A percentile compares a stretch with the other conserved stretches of the same genome.
phyloP scores from a whole-genome alignment of 768 basidiomycete genomes.

The Fomitopsis pulvina region DNA sequence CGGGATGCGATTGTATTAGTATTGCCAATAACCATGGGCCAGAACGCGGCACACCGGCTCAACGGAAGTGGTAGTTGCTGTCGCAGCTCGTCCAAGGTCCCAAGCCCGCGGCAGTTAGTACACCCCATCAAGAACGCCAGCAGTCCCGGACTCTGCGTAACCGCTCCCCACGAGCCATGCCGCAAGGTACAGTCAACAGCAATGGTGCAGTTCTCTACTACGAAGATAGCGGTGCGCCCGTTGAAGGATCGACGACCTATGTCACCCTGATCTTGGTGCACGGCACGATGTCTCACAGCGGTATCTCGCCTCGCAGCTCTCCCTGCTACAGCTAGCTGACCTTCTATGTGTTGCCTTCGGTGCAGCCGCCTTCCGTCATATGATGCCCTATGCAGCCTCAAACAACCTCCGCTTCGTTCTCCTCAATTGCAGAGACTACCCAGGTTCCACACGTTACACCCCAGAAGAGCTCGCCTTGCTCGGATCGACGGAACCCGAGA shows the following conservation, averaged over 20 bases:
- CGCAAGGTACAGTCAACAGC: not conserved
- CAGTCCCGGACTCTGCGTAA: too few relatives aligned
- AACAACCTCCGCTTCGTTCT: slow-evolving; percentile 18
- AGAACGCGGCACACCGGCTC: too few relatives aligned
- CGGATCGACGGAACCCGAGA: slow-evolving; percentile 6
- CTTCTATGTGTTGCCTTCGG: too few relatives aligned
- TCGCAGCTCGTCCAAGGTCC: too few relatives aligned
- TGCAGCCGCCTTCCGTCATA: slow-evolving; percentile 7
- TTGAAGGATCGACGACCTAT: not conserved
- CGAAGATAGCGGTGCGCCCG: not conserved
- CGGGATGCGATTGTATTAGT: too few relatives aligned
- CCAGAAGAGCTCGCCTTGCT: slow-evolving; percentile 7
- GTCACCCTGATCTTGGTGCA: not conserved
- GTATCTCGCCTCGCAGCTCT: not conserved
- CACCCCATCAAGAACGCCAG: too few relatives aligned
- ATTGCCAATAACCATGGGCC: too few relatives aligned
- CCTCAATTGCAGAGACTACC: slow-evolving; percentile 23
- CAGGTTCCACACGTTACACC: slow-evolving; percentile 17
- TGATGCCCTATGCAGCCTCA: slow-evolving; percentile 13
- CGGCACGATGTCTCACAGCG: not conserved
- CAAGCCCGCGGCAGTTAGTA: too few relatives aligned
- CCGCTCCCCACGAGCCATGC: not conserved
- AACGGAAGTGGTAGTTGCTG: too few relatives aligned
- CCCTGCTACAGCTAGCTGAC: not conserved
- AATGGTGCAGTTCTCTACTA: not conserved